Conservation (phyloP, 495 filamentous ascomycete species). For the Neurospora sp. region DNA sequence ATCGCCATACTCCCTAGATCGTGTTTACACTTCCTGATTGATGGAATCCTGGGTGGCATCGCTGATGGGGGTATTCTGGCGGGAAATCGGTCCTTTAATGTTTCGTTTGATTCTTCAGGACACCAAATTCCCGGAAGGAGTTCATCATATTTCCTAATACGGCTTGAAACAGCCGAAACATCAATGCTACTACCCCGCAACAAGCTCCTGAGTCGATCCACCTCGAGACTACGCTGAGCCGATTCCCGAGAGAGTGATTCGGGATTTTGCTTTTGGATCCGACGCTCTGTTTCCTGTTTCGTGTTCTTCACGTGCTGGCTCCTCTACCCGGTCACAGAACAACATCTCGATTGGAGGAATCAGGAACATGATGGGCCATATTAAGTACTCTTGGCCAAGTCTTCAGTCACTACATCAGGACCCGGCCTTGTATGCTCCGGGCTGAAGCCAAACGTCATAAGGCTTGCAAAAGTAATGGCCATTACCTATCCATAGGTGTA, state of each 20-base stretch:
- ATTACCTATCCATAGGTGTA: background rate
- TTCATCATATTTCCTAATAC: background rate
- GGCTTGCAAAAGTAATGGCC: background rate
- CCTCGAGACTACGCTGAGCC: background rate
- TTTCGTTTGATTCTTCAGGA: background rate
- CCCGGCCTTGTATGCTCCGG: background rate
- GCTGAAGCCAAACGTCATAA: background rate
- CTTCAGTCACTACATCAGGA: background rate
- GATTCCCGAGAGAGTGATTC: background rate
- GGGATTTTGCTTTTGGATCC: background rate
- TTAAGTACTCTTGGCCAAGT: background rate
- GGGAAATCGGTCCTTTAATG: background rate
- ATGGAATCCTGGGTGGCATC: constrained; percentile 9
- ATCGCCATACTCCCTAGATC: background rate
- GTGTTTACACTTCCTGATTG: constrained; percentile 8
- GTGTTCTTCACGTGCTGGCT: background rate
- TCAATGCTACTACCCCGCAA: background rate
- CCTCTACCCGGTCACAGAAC: background rate
- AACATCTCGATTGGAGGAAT: background rate
- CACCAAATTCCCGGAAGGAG: background rate
- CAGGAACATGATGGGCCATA: background rate
- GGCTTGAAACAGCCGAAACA: background rate
- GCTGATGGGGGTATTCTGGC: background rate
- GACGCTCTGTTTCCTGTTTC: background rate
- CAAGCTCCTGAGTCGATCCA: background rate